Evolutionary conservation across 73 alveolate species (phyloP).

Genomic region (Paramecium sonneborni): DNA sequence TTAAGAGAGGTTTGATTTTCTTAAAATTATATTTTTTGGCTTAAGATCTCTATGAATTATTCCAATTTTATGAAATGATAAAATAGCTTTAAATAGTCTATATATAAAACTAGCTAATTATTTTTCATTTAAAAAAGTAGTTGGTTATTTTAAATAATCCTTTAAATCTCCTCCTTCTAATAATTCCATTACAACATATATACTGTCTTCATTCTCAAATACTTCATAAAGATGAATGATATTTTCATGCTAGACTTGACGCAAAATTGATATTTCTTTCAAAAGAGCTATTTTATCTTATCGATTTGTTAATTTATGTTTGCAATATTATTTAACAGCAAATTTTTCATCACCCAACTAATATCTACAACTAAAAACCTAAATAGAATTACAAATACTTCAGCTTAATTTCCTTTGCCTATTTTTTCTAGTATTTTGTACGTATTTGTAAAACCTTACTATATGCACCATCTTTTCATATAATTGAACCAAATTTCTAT

Average conservation of each 20-base stretch:
- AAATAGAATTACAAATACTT: background rate
- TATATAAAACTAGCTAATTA: background rate
- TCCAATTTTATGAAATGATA: background rate
- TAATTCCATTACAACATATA: background rate
- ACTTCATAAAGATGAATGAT: background rate
- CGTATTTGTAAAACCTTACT: background rate
- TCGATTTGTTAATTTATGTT: background rate
- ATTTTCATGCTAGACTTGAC: background rate
- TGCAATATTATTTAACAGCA: conserved; percentile 7
- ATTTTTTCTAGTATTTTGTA: background rate
- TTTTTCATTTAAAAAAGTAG: background rate
- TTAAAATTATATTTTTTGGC: conserved; percentile 47
- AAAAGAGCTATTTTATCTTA: background rate
- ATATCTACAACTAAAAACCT: background rate
- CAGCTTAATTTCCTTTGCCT: background rate
- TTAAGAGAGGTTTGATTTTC: background rate
- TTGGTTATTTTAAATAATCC: background rate
- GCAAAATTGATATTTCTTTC: background rate
- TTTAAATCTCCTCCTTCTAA: background rate
- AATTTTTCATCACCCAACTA: background rate
- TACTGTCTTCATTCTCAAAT: background rate
- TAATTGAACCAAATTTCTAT: background rate
- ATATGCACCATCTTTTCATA: background rate
- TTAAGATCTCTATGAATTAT: conserved; percentile 64
- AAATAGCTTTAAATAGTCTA: background rate